Evolutionary conservation across 805 yeast species (phyloP), one percentile per base, ranked within the genome.

Genomic region (Sugiyamaella floridensis): DNA sequence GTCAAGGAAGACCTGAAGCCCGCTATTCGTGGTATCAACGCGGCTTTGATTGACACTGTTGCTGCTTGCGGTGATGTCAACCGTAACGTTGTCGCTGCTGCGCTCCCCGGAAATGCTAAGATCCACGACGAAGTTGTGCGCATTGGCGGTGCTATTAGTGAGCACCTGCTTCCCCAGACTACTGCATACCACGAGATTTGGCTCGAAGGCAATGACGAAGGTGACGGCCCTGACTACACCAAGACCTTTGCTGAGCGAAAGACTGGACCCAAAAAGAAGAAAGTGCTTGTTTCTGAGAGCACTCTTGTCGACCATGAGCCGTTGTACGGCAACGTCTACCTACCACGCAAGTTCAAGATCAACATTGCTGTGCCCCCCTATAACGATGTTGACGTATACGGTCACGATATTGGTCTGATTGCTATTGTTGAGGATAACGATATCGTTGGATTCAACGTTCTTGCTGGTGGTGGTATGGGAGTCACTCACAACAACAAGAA

Each of bases 391-490:
- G 98, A 92, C 72, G 97, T 89, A 8, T 92, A 87, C 74, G 95
- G 96, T 9, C 93, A 89, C 68, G 98, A 92, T 72, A 82, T 92
- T 61, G 98, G 98, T 60, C 76, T 92, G 60, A 80, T 92, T 67
- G 89, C 97, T 32, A 89, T 92, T 64, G 82, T 89, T 45, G 80
- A 79, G 60, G 69, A 71, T 47, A 77, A 82, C 63, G 71, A 76
- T 51, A 76, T 79, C 16, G 80, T 85, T 45, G 98, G 98, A 53
- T 92, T 81, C 77, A 92, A 92, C 64, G 81, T 92, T 50, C 78
- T 86, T 55, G 96, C 85, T 58, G 98, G 98, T 70, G 98, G 98
- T 74, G 98, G 98, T 77, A 92, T 92, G 98, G 98, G 98, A 63
- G 81, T 95, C 43, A 92, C 98, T 12, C 98, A 92, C 70, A 92